Base-by-base conservation (phyloP, 2,329 filamentous ascomycete species). In the Aspergillus tubingensis region DNA sequence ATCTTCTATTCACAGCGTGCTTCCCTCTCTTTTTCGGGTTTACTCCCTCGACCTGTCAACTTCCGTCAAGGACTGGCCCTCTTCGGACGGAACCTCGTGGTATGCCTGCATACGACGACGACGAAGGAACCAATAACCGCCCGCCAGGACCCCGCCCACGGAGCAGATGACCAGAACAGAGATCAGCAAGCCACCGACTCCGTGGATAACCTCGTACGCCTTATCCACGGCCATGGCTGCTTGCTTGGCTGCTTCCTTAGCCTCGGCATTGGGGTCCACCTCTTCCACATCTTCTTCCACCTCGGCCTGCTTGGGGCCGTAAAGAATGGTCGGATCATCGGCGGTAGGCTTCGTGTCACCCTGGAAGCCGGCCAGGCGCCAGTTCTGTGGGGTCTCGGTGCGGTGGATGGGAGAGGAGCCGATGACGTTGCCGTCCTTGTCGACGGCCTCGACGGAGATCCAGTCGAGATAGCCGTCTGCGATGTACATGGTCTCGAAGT, bases 401-500 rank as follows among this genome's bases (percentile, higher is more conserved):
- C 69, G 70, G 15, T 63, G 59, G 10, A 70, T 49, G 3, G 58
- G 47, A 1, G 72, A 75, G 21, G 65, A 70, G n/a, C 72, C 70
- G 17, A 76, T 55, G 13, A 68, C 51, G 25, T 67, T 68, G 23
- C 67, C 67, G 11, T 70, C 51, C 2, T 30, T 30, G 47, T 73
- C 72, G 7, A 75, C 19, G 5, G 72, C 73, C 30, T 74, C 71
- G 1, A 65, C 73, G 3, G 67, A 68, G 2, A 75, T 58, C 67
- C 67, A 73, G 54, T 74, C 71, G 55, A 74, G 49, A 32, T 69
- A 75, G 4, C 73, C 73, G 8, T 67, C 59, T 3, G 66, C 68
- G 41, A 68, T 64, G 60, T 70, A 74, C 64, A 72, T 69, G 6
- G 75, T 77, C 61, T 79, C 76, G 51, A 79, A 78, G 13, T 71